Evolutionary conservation across 768 basidiomycete species (phyloP), one percentile per base, ranked within the genome.

Genomic region (Cystobasidium tubakii): DNA sequence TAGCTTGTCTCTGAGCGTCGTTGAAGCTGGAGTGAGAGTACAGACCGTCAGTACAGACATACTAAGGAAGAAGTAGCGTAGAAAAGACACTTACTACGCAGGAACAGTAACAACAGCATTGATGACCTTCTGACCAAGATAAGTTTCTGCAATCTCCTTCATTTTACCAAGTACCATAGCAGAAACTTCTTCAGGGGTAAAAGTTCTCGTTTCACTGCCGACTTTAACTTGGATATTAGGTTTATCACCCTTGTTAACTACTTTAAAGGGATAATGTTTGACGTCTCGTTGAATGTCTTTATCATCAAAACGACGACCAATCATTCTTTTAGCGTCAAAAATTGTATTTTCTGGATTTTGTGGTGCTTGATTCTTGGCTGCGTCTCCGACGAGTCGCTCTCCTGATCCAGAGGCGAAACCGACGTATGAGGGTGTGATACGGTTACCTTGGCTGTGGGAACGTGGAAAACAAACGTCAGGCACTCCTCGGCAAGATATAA

Each of bases 101-200:
- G 95, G 95, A 81, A 98, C 95, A 62, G 95, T 97, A 81, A 98
- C 91, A 63, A 98, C 94, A 74, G 95, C 94, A 82, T 98, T 91
- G 74, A 92, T 92, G 81, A 98, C 93, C 82, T 91, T 90, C 80
- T 92, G 87, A 79, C 93, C 93, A 74, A 98, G 90, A 83, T 95
- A 97, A 21, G 93, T 90, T 85, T 97, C 95, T 73, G 95, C 95
- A 31, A 92, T 98, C 85, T 98, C 95, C 86, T 96, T 97, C 95
- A 98, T 97, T 86, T 97, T 98, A 74, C 82, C 84, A 70, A 98
- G 85, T 79, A 98, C 86, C 95, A 97, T 98, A 73, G 95, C 93
- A 53, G 88, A 90, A 78, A 98, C 88, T 74, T 79, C 78, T 74
- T 79, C 78, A 21, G 78, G 73, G 67, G 78, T 78, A 80, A 96